These are phyloP conservation scores for Candida nitratophila DNA, from an alignment of 805 yeast genomes.

Conservation along the genomic window DNA sequence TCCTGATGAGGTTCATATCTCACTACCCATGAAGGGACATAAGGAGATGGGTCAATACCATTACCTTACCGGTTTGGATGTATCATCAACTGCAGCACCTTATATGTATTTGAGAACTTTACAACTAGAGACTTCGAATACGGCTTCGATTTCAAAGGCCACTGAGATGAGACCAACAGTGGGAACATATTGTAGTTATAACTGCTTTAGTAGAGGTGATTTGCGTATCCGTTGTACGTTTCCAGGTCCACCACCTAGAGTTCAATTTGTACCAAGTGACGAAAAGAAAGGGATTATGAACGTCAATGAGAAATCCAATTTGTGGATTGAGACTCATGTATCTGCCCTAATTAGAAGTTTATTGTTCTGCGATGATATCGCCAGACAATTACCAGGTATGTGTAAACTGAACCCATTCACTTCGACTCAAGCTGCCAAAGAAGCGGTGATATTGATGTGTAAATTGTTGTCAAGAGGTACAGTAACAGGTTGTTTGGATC, in stretches of 20 bases:
- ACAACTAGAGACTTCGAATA: conserved; percentile 24
- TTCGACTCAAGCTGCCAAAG: conserved; percentile 27
- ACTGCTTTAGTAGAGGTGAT: conserved; percentile 68
- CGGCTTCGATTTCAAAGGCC: conserved; percentile 12
- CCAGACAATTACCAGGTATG: conserved; percentile 53
- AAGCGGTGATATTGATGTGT: conserved; percentile 32
- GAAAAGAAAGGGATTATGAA: conserved; percentile 44
- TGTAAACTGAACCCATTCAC: conserved; percentile 40
- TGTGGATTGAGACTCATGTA: conserved; percentile 60
- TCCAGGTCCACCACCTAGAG: conserved; percentile 37
- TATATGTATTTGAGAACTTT: conserved; percentile 48
- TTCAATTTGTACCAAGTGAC: conserved; percentile 42
- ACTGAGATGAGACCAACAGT: conserved; percentile 25
- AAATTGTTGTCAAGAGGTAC: conserved; percentile 40
- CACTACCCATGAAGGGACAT: conserved; percentile 35
- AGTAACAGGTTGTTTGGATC: conserved; percentile 35
- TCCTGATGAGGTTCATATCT: conserved; percentile 59
- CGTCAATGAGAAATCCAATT: conserved; percentile 47
- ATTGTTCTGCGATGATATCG: conserved; percentile 44
- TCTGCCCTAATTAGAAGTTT: conserved; percentile 50
- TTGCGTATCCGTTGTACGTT: conserved; percentile 57
- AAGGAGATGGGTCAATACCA: conserved; percentile 51
- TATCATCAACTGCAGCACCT: conserved; percentile 44
- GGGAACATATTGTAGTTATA: conserved; percentile 62
- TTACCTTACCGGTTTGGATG: conserved; percentile 46